These are phyloP conservation scores for Clonostachys chloroleuca DNA, from an alignment of 2,329 filamentous ascomycete species.

Conservation along the genomic window DNA sequence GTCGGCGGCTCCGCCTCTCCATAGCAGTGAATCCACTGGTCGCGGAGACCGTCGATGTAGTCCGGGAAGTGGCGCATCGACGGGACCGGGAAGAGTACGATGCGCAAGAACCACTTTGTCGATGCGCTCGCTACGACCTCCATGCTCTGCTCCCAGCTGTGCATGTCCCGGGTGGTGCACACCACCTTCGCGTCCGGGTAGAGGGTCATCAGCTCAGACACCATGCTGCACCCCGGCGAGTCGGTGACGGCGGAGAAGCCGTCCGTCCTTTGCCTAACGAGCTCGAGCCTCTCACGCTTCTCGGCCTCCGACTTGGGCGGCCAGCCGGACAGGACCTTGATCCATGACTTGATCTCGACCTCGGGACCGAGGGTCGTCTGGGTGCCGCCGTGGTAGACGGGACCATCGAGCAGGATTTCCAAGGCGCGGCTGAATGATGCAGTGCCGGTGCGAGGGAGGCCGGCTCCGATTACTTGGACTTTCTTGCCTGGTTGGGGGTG, in stretches of 20 bases:
- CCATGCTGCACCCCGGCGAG: constrained; percentile 30
- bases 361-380: constrained; percentile 22
- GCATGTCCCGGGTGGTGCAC: constrained; percentile 26
- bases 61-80: no score
- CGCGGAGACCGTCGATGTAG: no score
- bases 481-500: constrained; percentile 12
- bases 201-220: constrained; percentile 38
- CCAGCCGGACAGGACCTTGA: constrained; percentile 10
- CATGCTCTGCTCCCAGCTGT: constrained; percentile 26
- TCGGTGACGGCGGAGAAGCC: constrained; percentile 44
- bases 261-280: constrained; percentile 25
- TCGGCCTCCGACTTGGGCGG: constrained; percentile 4
- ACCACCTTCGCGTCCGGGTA: constrained; percentile 45
- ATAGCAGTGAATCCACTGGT: no score
- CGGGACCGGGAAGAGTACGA: no score
- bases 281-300: constrained; percentile 13
- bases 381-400: constrained; percentile 43
- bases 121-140: constrained; percentile 6
- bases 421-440: constrained; percentile 43
- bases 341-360: constrained; percentile 15
- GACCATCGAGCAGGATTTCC: constrained; percentile 38
- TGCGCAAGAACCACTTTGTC: no score
- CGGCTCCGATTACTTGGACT: constrained; percentile 35
- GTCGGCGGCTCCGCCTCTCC: no score
- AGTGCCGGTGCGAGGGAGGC: constrained; percentile 41